phyloP scores from a whole-genome alignment of 1,284 basidiomycete species.

The Abortiporus biennis region DNA sequence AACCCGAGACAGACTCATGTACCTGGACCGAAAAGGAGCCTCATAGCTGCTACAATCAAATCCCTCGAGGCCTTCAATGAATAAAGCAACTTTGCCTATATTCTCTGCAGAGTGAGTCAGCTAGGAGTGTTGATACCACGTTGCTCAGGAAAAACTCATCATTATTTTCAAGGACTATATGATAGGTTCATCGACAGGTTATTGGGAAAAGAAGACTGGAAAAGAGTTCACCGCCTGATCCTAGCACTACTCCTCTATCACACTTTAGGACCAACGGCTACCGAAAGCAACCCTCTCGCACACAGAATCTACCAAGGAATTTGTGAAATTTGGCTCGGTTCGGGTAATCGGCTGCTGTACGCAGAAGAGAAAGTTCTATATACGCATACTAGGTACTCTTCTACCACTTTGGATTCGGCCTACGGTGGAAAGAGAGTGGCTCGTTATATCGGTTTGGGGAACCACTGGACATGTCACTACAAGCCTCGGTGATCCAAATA shows the following conservation, averaged over 20 bases:
- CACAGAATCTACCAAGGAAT: conserved; percentile 30
- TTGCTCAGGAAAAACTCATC: too few species aligned
- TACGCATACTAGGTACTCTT: conserved; percentile 16
- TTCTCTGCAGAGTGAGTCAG: neutral
- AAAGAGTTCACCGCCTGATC: conserved; percentile 19
- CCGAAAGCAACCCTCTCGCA: conserved; percentile 19
- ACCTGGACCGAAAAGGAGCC: too few species aligned
- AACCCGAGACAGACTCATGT: too few species aligned
- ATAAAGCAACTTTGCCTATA: too few species aligned
- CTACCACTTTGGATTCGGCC: conserved; percentile 28
- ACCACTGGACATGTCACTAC: conserved; percentile 26
- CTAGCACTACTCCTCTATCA: conserved; percentile 24
- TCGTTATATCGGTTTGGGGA: conserved; percentile 33
- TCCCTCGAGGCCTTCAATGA: too few species aligned
- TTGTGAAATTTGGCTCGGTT: conserved; percentile 25
- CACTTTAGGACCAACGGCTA: conserved; percentile 25
- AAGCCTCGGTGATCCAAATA: conserved; percentile 27
- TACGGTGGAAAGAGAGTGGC: conserved; percentile 21
- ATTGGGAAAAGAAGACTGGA: conserved; percentile 14
- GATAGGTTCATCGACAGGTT: neutral
- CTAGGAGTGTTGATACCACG: too few species aligned
- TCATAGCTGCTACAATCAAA: too few species aligned
- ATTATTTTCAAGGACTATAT: too few species aligned
- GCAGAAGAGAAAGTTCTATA: conserved; percentile 7
- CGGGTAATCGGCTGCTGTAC: conserved; percentile 22